Evolutionary conservation across 768 basidiomycete species (phyloP), one percentile per base, ranked within the genome.

Genomic region (Psilocybe azurescens): DNA sequence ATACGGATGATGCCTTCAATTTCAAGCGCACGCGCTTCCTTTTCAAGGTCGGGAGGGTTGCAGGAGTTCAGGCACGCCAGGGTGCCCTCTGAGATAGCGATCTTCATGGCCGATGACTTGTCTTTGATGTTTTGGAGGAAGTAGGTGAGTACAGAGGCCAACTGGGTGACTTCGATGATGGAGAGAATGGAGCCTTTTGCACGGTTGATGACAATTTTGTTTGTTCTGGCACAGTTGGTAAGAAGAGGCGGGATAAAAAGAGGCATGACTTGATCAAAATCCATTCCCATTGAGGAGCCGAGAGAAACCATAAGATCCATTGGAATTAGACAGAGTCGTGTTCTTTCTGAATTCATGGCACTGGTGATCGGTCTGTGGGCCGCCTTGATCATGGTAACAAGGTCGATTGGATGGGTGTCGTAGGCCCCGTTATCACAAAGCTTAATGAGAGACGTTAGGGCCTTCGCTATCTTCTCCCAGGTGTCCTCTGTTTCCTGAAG

Each of bases 11-110:
- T 82, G 10, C 73, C 78, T 72, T 95, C 94, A 29, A 95, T 78
- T 44, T 90, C 86, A 49, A 78, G 79, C 0, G 86, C 87, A 14
- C 89, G 78, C 0, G 76, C 62, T 51, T 92, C 90, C 71, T 84
- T 89, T 73, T 91, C 90, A 32, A 93, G 72, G 65, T 93, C 90
- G 0, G 90, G 90, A 8, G 91, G 92, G 73, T 91, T 92, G 71
- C 88, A 89, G 66, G 83, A 87, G 62, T 90, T 90, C 56, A 94
- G 76, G 63, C 87, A 89, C 14, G 81, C 79, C 53, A 93, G 70
- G 0, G 87, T 79, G 32, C 85, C 80, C 72, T 94, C 91, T 3
- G 86, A 83, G n/a, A 86, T 84, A 16, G 83, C 81, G 5, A 90
- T 69, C 56, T 94, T 83, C 30, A 89, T 76, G 2, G 85, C 83